Evolutionary conservation across 441 rosid species (phyloP), one percentile per base, ranked within the genome.

Genomic region (Capsella rubella): DNA sequence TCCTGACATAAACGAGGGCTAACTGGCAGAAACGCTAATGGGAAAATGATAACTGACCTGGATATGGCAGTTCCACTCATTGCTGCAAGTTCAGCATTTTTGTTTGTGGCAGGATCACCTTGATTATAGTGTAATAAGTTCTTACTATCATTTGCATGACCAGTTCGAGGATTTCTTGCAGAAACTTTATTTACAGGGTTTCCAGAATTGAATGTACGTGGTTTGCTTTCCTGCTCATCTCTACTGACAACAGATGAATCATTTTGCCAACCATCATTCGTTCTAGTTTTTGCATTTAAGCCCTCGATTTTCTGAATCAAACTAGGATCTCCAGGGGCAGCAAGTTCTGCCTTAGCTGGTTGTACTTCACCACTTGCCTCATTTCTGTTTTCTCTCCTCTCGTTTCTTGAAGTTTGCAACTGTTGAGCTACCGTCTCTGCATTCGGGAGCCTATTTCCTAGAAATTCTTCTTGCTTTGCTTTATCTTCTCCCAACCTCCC

Each of bases 301-400:
- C 93, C 87, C 83, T 96, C 93, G 64, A 96, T 93, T 82, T 96
- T 91, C 87, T 86, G 90, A 72, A 96, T 89, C 81, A 90, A 80
- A 82, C 81, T 82, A 58, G 90, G 76, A 82, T 86, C 93, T 80
- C 78, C 86, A 31, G 87, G 63, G 52, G 82, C 57, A 62, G 64
- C 63, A 64, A 67, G 73, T 66, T 78, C 88, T 51, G 49, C 66
- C 74, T 75, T 81, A 73, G 78, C 74, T 64, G 45, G 79, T 43
- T 78, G 73, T 64, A 63, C 59, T 27, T 80, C 82, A 70, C 69
- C 87, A 83, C 72, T 59, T 73, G 74, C 76, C 81, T 82, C 80
- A 39, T 65, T 72, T 39, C 54, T 73, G 79, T 83, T 87, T 70
- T 65, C 79, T 74, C 84, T 82, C 84, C 86, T 54, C 50, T 83